phyloP scores from a whole-genome alignment of 768 basidiomycete genomes.

The Kwoniella mangroviensis region DNA sequence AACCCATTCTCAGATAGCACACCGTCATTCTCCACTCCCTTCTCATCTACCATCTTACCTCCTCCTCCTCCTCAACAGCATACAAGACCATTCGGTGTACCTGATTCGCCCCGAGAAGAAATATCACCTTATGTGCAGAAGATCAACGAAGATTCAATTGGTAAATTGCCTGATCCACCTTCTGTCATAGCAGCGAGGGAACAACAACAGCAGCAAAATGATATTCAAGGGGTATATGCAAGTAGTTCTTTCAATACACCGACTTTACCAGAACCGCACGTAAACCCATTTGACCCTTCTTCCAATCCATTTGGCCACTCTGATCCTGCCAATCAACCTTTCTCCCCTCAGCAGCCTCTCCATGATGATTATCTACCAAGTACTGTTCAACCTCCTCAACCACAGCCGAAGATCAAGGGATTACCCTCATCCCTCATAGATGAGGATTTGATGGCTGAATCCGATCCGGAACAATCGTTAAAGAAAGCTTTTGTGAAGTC shows the following conservation, averaged over 20 bases:
- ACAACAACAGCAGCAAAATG: neutral
- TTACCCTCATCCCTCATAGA: slow-evolving; percentile 44
- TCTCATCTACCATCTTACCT: slow-evolving; percentile 9
- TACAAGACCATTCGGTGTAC: slow-evolving; percentile 1
- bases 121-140: slow-evolving; percentile 43
- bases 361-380: slow-evolving; percentile 5
- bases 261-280: neutral
- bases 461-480: slow-evolving; percentile 43
- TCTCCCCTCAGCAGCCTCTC: slow-evolving; percentile 4
- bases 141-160: slow-evolving; percentile 32
- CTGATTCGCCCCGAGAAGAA: slow-evolving; percentile 21
- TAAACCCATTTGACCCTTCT: neutral
- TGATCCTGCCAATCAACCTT: slow-evolving; percentile 24
- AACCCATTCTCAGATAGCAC: slow-evolving; percentile 48
- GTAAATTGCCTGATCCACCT: slow-evolving; percentile 43
- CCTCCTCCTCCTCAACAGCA: neutral
- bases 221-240: slow-evolving; percentile 12
- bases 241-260: slow-evolving; percentile 17
- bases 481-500: slow-evolving; percentile 54
- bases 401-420: neutral
- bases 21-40: slow-evolving; percentile 15
- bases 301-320: slow-evolving; percentile 11
- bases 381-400: slow-evolving; percentile 1
- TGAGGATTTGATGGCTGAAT: slow-evolving; percentile 43
- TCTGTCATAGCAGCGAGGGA: slow-evolving; percentile 47